Conservation (phyloP, 1,139 yeast species). For the Hemisphaericaspora xylofermentans region DNA sequence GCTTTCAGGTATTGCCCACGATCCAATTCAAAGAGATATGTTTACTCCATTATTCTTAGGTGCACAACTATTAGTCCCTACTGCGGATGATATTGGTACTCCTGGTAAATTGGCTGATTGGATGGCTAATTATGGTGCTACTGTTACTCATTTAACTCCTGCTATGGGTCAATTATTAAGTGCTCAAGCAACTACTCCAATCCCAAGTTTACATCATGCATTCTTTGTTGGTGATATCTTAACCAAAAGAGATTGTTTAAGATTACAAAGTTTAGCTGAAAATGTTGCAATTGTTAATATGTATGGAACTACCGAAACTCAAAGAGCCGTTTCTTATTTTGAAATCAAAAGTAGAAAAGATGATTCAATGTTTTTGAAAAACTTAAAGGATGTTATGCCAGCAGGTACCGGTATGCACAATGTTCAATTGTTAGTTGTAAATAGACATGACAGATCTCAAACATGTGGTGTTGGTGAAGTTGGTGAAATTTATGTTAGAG, state of each 20-base stretch:
- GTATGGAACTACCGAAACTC: slow-evolving; percentile 99
- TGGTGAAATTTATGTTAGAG: slow-evolving; percentile 97
- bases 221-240: slow-evolving; percentile 97
- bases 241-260: slow-evolving; percentile 93
- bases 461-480: slow-evolving; percentile 98
- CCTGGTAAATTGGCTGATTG: slow-evolving; percentile 97
- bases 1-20: slow-evolving; percentile 99
- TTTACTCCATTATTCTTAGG: slow-evolving; percentile 96
- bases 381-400: slow-evolving; percentile 94
- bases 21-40: slow-evolving; percentile 98
- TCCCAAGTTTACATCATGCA: slow-evolving; percentile 88
- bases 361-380: slow-evolving; percentile 73
- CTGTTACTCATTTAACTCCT: slow-evolving; percentile 96
- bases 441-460: slow-evolving; percentile 81
- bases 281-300: slow-evolving; percentile 90
- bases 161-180: slow-evolving; percentile 98
- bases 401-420: slow-evolving; percentile 98
- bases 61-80: slow-evolving; percentile 88
- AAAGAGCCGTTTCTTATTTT: slow-evolving; percentile 92
- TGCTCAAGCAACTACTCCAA: slow-evolving; percentile 91
- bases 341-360: slow-evolving; percentile 73
- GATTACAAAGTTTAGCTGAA: slow-evolving; percentile 87
- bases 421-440: slow-evolving; percentile 91
- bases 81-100: slow-evolving; percentile 96
- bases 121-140: slow-evolving; percentile 90